Base-by-base conservation (phyloP, 1,139 yeast genomes). In the Taiozyma onychis region DNA sequence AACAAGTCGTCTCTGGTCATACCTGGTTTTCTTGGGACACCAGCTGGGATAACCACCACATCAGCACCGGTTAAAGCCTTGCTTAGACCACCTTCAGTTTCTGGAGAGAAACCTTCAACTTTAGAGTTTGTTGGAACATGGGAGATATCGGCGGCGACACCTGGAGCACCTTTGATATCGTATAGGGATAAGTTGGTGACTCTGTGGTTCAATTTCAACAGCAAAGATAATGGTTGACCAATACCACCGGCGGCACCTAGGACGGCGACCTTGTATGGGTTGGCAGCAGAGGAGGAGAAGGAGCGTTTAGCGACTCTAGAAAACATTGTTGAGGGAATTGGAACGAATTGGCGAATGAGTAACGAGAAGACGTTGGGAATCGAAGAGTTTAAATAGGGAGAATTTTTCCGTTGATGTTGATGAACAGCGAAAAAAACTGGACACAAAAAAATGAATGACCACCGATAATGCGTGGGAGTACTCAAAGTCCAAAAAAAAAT, bases 21-120 rank as follows among this genome's bases (percentile, higher is more conserved):
- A 68, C 98, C 98, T 59, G 98, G 98, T 78, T 93, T 93, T 79
- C 99, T 88, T 74, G 99, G 99, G 52, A 93, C 97, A 75, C 99
- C 99, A 53, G 99, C 99, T 64, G 99, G 98, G 71, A 93, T 91
- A 61, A 93, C 77, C 54, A 93, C 95, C 59, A 93, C 83, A 66
- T 93, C 95, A 48, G 96, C 78, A 58, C 81, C 93, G 58, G 81
- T 77, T 63, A 93, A 77, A 48, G 98, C 88, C 52, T 73, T 72
- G 62, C 82, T 80, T 66, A 93, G 78, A 48, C 96, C 97, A 52
- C 83, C 84, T 44, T 63, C 65, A 65, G 84, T 82, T 65, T 89
- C 96, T 58, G 97, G 96, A 57, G 88, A 80, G 76, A 76, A 88
- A 48, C 97, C 95, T 61, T 79, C 75, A 58, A 91, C 96, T 49